Conservation (phyloP, 768 basidiomycete species). For the Suillus subalutaceus region DNA sequence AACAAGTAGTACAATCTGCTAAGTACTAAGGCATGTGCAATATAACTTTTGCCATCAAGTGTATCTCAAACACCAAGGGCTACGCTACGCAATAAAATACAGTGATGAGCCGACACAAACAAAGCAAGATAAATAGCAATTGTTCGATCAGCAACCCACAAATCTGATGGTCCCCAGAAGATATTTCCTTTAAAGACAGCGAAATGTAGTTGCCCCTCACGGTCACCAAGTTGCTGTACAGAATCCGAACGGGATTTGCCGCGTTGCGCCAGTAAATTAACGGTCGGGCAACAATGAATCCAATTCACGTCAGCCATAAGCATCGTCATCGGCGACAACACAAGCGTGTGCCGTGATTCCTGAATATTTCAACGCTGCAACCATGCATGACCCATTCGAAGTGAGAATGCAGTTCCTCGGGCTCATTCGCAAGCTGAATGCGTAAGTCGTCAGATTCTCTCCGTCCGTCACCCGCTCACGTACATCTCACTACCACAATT, state of each 20-base stretch:
- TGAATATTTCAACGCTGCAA: neutral
- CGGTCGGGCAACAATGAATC: no score
- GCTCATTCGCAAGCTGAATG: constrained; percentile 64
- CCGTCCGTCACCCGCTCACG: neutral
- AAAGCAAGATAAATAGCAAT: no score
- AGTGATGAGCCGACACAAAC: no score
- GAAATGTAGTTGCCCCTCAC: neutral
- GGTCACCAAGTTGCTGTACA: neutral
- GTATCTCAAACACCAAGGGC: no score
- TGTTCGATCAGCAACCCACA: no score
- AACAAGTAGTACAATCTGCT: no score
- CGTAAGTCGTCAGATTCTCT: constrained; percentile 39
- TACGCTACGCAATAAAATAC: no score
- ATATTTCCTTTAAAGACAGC: constrained; percentile 9
- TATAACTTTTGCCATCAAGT: no score
- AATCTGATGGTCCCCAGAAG: no score
- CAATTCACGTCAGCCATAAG: neutral
- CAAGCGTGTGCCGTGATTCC: neutral
- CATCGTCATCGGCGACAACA: neutral
- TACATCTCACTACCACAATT: neutral
- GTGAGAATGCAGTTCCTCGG: constrained; percentile 63
- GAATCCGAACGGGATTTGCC: neutral
- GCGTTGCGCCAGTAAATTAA: no score
- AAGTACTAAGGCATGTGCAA: no score
- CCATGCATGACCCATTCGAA: constrained; percentile 13